Conservation (phyloP, 805 yeast genomes). For the Saccharomyces mikatae region DNA sequence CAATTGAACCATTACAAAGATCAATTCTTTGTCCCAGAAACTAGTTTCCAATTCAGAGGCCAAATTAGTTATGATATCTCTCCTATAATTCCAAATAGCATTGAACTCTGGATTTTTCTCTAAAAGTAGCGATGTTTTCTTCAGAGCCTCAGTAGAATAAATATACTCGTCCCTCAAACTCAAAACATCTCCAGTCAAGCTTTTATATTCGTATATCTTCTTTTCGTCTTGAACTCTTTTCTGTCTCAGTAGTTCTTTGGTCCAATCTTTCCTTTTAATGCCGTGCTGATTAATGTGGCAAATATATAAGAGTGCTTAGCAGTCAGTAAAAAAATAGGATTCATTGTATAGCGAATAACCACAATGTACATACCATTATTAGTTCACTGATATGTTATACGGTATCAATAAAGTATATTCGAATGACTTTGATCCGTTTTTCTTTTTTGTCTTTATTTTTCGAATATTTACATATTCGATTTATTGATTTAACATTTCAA, state of each 20-base stretch:
- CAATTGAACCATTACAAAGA: constrained; percentile 50
- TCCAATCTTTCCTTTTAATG: constrained; percentile 49
- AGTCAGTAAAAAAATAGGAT: background rate
- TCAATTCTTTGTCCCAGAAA: constrained; percentile 47
- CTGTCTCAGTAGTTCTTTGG: constrained; percentile 45
- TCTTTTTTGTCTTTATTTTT: constrained; percentile 12
- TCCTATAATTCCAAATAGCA: constrained; percentile 81
- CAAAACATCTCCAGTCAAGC: constrained; percentile 40
- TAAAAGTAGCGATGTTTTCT: constrained; percentile 50
- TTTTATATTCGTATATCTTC: constrained; percentile 50
- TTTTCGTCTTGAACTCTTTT: constrained; percentile 51
- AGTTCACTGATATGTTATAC: background rate
- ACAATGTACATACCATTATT: background rate
- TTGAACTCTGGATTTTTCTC: constrained; percentile 76
- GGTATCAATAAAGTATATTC: background rate
- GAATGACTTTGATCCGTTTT: background rate
- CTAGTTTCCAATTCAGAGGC: constrained; percentile 18
- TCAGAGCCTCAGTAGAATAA: constrained; percentile 36
- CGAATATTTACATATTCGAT: background rate
- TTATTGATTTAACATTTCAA: background rate
- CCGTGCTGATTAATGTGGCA: constrained; percentile 49
- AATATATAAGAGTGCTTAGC: constrained; percentile 1
- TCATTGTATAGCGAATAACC: background rate
- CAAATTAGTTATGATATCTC: constrained; percentile 49
- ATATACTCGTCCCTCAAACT: constrained; percentile 22